Evolutionary conservation across 2,329 filamentous ascomycete genomes (phyloP), one percentile per base, ranked within the genome.

Genomic region (Teratosphaeria destructans): DNA sequence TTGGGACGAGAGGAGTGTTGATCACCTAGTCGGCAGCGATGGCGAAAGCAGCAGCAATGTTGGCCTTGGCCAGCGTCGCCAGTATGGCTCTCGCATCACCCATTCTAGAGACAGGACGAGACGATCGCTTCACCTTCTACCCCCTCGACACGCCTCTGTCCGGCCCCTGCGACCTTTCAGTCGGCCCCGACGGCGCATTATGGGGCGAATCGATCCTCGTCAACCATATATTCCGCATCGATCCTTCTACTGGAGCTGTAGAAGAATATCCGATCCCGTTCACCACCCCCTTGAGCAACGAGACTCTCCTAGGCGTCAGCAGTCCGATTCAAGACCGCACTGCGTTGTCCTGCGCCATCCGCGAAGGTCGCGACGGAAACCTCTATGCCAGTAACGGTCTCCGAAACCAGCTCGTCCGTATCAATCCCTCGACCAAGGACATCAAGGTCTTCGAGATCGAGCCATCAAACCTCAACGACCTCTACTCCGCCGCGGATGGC

Each of bases 351-450:
- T 49, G 43, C 43, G 43, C 43, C 43, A 49, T 49, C n/a, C 43
- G 43, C 8, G 43, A 49, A 49, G 43, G 43, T 5, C 16, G 16
- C 43, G 66, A 68, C 59, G 65, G 65, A 2, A 65, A 66, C 23
- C 52, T 67, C 27, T 67, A 67, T 56, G 60, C 61, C 6, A 55
- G 52, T 34, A 66, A 66, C 43, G 65, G 66, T 32, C 56, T 67
- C 2, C 62, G 65, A 8, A 68, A 67, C 56, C 65, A 68, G 34
- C 62, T 68, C 16, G 62, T 65, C 6, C 59, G 59, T 16, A 66
- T 67, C 52, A 61, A 64, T 43, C 63, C 63, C 2, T 43, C 27
- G 3, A 62, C 60, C 47, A 57, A 57, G 16, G 32, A 57, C 14
- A 63, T 62, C 26, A 49, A 60, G 3, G 53, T 68, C 49, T 64